Evolutionary conservation across 192 early-diverging fungal genomes (phyloP).

Genomic region (Coemansia sp.): DNA sequence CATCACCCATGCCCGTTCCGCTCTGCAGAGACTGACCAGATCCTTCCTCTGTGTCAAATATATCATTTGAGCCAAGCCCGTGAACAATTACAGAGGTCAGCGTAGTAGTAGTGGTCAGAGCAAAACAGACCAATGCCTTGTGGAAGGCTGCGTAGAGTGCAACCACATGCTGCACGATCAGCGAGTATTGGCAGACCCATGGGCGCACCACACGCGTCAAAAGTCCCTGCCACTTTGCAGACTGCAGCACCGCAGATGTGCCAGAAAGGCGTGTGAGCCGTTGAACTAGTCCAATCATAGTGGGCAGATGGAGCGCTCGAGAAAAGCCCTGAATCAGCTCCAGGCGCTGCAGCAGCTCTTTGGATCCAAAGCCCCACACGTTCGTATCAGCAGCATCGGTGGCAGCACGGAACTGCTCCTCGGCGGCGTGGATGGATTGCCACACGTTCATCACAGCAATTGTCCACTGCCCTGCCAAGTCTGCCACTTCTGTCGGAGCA

Average conservation of each 20-base stretch:
- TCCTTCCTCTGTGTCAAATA: slow-evolving; percentile 62
- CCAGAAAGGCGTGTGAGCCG: slow-evolving; percentile 8
- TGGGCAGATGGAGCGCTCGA: slow-evolving; percentile 32
- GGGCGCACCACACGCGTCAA: slow-evolving; percentile 21
- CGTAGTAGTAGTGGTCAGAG: slow-evolving; percentile 21
- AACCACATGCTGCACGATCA: slow-evolving; percentile 56
- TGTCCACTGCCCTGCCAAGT: slow-evolving; percentile 29
- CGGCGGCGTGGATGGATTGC: slow-evolving; percentile 39
- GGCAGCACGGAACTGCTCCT: slow-evolving; percentile 12
- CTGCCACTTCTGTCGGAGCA: slow-evolving; percentile 8
- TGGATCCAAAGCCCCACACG: slow-evolving; percentile 34
- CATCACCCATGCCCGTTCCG: slow-evolving; percentile 91
- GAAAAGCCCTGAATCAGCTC: slow-evolving; percentile 22
- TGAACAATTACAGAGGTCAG: slow-evolving; percentile 66
- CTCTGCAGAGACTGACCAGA: slow-evolving; percentile 51
- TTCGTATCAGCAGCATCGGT: slow-evolving; percentile 10
- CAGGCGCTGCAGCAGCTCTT: slow-evolving; percentile 39
- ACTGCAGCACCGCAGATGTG: neutral
- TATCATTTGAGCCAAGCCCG: slow-evolving; percentile 85
- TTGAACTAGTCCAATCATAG: slow-evolving; percentile 20
- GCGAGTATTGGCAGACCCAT: slow-evolving; percentile 47
- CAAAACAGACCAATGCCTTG: slow-evolving; percentile 69
- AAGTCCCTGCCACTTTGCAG: neutral
- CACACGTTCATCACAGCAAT: slow-evolving; percentile 47
- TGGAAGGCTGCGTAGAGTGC: slow-evolving; percentile 62